Percentiles rank a stretch among this genome's conserved stretches.
Conservation (phyloP, 495 filamentous ascomycete species). For the Lasiosphaeria hispida region DNA sequence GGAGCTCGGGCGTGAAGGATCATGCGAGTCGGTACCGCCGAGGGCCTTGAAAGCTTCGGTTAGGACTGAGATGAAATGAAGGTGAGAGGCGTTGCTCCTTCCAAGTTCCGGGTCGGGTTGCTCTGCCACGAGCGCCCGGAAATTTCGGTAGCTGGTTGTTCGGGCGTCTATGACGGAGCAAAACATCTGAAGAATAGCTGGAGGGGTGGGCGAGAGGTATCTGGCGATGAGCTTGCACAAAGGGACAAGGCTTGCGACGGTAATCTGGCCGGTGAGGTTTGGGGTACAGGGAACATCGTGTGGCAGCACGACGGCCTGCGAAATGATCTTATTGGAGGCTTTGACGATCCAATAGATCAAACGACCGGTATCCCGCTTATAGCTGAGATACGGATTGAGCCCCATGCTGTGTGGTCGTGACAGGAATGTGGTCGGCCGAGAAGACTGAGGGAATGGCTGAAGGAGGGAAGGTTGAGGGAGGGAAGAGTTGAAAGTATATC, state of each 20-base stretch:
- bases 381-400: not conserved
- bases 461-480: too few relatives aligned
- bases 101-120: constrained; percentile 38
- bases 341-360: constrained; percentile 11
- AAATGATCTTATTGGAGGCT: constrained; percentile 27
- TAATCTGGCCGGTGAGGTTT: constrained; percentile 26
- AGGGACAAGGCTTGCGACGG: constrained; percentile 29
- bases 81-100: constrained; percentile 40
- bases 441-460: too few relatives aligned
- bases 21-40: constrained; percentile 22
- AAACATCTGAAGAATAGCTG: constrained; percentile 31
- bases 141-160: constrained; percentile 18
- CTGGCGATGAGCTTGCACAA: constrained; percentile 37
- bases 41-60: constrained; percentile 36
- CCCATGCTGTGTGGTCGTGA: too few relatives aligned
- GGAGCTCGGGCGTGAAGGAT: not conserved
- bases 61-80: constrained; percentile 41
- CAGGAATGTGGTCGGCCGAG: too few relatives aligned
- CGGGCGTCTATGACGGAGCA: constrained; percentile 31
- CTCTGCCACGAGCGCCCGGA: constrained; percentile 29
- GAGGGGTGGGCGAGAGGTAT: constrained; percentile 28
- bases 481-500: too few relatives aligned
- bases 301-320: constrained; percentile 25
- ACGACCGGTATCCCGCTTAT: constrained; percentile 10
- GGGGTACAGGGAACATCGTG: not conserved